These are phyloP conservation scores for Rhododendron ovatum DNA, from an alignment of 148 eudicot species.

Conservation along the genomic window DNA sequence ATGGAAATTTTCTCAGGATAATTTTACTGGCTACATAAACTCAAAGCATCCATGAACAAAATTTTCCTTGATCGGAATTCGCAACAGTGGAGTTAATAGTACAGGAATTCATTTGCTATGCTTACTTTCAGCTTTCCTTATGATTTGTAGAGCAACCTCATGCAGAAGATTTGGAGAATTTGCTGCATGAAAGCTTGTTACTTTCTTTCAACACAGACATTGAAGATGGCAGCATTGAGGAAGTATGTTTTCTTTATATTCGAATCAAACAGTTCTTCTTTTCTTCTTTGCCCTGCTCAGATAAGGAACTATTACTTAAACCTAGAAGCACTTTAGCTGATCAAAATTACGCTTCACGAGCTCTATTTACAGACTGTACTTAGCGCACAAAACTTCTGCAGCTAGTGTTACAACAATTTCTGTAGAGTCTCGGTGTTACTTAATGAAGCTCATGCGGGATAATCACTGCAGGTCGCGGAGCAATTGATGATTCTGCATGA, in stretches of 20 bases:
- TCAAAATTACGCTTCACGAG: not conserved
- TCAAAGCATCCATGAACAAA: too few species aligned
- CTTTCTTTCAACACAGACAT: conserved; percentile 72
- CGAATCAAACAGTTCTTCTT: not conserved
- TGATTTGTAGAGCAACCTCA: conserved; percentile 21
- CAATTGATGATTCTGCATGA: conserved; percentile 39
- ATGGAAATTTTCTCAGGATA: too few species aligned
- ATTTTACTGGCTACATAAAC: too few species aligned
- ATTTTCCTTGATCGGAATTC: too few species aligned
- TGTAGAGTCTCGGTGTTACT: not conserved
- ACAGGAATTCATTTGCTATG: not conserved
- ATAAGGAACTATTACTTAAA: not conserved
- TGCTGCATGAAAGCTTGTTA: conserved; percentile 52
- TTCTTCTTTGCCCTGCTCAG: not conserved
- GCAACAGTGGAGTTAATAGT: not conserved
- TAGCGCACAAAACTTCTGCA: not conserved
- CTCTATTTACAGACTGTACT: not conserved
- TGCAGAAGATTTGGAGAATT: conserved; percentile 53
- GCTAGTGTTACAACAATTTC: not conserved
- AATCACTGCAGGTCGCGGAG: conserved; percentile 12
- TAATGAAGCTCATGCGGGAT: not conserved
- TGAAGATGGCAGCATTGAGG: conserved; percentile 80
- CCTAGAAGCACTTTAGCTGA: not conserved
- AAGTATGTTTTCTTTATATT: conserved; percentile 25
- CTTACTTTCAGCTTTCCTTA: not conserved